A percentile compares a stretch with the other conserved stretches of the same genome.
phyloP scores from a whole-genome alignment of 257 asterid species.

The Solanum tarijense region DNA sequence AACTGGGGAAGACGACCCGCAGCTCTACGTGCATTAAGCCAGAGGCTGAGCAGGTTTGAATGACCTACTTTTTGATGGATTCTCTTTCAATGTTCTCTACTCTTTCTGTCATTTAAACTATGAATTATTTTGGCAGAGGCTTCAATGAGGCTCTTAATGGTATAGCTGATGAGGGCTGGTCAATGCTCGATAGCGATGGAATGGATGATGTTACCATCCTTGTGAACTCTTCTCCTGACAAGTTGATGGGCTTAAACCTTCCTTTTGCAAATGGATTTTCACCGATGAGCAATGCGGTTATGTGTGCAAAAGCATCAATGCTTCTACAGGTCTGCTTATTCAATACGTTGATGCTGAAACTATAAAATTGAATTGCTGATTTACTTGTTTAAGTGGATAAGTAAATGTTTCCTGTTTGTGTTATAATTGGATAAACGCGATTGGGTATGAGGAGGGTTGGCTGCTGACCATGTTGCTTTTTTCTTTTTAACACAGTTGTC shows the following conservation, averaged over 20 bases:
- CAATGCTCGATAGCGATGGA: constrained; percentile 59
- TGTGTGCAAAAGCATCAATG: constrained; percentile 92
- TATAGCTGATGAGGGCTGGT: constrained; percentile 79
- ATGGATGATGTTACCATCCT: constrained; percentile 70
- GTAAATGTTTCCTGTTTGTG: neutral
- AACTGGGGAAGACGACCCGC: constrained; percentile 93
- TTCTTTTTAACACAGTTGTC: neutral
- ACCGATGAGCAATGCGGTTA: constrained; percentile 49
- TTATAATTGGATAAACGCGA: neutral
- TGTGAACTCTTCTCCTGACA: constrained; percentile 75
- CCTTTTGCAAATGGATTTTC: constrained; percentile 58
- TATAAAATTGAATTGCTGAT: neutral
- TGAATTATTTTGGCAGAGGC: constrained; percentile 39
- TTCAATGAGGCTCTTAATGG: constrained; percentile 87
- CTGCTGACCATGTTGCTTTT: neutral
- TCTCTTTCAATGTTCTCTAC: neutral
- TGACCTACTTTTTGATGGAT: neutral
- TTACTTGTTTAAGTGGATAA: neutral
- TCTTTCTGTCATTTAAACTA: neutral
- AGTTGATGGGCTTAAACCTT: constrained; percentile 60
- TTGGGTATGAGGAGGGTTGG: neutral
- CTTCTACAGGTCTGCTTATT: constrained; percentile 54
- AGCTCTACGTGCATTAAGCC: constrained; percentile 75
- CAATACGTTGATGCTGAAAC: neutral
- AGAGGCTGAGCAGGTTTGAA: constrained; percentile 65